These are phyloP conservation scores for Coemansia sp. DNA, from an alignment of 192 early-diverging fungal species.

Conservation along the genomic window DNA sequence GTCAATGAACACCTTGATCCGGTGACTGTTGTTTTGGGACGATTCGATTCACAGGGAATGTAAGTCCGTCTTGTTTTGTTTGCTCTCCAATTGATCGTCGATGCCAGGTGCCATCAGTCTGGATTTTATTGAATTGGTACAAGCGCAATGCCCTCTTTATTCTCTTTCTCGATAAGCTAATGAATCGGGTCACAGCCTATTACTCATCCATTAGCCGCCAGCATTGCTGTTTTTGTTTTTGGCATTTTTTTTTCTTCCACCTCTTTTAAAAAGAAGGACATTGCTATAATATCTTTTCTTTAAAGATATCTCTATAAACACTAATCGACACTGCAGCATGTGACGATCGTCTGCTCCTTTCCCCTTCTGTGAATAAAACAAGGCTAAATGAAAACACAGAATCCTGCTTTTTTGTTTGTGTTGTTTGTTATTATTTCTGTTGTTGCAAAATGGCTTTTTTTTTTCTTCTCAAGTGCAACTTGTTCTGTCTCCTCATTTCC, in stretches of 20 bases:
- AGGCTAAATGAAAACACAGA: slow-evolving; percentile 8
- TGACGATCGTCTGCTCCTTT: not conserved
- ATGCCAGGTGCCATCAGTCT: not conserved
- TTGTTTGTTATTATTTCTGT: not conserved
- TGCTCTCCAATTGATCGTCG: not conserved
- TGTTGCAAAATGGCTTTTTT: not conserved
- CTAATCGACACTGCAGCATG: slow-evolving; percentile 1
- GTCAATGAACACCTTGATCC: slow-evolving; percentile 20
- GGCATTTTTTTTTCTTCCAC: not conserved
- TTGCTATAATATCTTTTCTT: not conserved
- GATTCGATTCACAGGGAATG: slow-evolving; percentile 35
- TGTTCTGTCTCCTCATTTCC: no score
- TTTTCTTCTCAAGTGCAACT: not conserved
- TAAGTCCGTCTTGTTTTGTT: slow-evolving; percentile 23
- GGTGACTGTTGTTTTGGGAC: slow-evolving; percentile 38
- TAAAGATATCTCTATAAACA: not conserved
- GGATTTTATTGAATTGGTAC: not conserved
- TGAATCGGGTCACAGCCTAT: no score
- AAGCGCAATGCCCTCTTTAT: no score
- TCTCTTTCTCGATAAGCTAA: no score
- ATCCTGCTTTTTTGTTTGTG: not conserved
- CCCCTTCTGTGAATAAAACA: not conserved
- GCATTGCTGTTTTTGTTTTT: not conserved
- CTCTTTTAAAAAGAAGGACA: not conserved
- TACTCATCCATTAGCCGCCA: no score